phyloP scores from a whole-genome alignment of 768 basidiomycete genomes.

The Boletus patriciae region DNA sequence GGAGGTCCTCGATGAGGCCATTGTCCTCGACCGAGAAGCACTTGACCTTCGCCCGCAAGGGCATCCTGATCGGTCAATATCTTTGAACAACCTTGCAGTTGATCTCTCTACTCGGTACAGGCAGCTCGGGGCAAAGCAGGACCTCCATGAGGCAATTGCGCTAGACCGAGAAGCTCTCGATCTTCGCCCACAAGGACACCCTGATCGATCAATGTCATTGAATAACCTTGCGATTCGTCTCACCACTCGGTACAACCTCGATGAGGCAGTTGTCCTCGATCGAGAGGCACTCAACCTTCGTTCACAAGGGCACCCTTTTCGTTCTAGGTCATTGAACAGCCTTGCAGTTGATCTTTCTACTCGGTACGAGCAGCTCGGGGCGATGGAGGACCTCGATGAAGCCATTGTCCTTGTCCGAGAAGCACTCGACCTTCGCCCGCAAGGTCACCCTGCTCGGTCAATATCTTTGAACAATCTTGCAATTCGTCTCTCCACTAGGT shows the following conservation, averaged over 20 bases:
- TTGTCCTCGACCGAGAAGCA: background rate
- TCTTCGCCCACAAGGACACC: background rate
- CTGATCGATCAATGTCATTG: background rate
- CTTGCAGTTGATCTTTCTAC: too few species aligned
- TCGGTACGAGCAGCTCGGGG: too few species aligned
- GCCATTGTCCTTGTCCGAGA: background rate
- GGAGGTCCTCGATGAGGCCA: background rate
- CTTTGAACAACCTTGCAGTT: background rate
- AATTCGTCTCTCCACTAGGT: background rate
- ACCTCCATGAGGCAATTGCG: background rate
- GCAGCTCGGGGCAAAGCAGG: background rate
- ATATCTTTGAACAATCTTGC: background rate
- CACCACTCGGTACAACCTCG: background rate
- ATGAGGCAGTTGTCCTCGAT: background rate
- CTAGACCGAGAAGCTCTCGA: background rate
- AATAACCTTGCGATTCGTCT: background rate
- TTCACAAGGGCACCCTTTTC: background rate
- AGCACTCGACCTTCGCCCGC: background rate
- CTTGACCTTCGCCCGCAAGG: background rate
- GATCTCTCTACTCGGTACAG: background rate
- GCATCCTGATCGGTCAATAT: background rate
- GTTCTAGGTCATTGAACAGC: too few species aligned
- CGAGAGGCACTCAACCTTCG: background rate
- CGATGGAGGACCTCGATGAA: background rate
- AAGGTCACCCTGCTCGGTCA: background rate